Base-by-base conservation (phyloP, 371 early-diverging fungal species). In the Entomophthora muscae region DNA sequence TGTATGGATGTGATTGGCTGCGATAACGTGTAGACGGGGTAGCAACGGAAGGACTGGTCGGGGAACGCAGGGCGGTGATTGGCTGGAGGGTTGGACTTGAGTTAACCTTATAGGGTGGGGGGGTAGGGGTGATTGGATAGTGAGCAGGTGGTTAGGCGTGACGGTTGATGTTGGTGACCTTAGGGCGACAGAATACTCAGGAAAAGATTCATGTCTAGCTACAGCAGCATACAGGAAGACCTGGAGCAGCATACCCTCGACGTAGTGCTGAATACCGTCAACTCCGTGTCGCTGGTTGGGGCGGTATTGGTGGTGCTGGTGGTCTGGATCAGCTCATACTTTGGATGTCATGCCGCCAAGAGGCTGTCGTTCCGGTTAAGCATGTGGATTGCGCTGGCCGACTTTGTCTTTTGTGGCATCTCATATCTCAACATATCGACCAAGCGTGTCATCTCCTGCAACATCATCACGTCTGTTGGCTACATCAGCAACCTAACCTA, bases 401-500 rank as follows among this genome's bases (percentile, higher is more conserved):
- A 63, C 31, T 28, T 32, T 32, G 27, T 63, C 27, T 63, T 63
- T 22, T 63, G 63, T 32, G 22, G 54, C 23, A 53, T 63, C 3
- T 53, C 54, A 3, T 63, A 63, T 52, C 52, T 63, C 22, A 51
- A 54, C 23, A 10, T 63, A 27, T n/a, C n/a, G 5, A 29, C 51
- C 2, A 51, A 52, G 17, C 2, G 29, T 1, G 30, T 52, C 3
- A 30, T 63, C 53, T 24, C 28, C 3, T 63, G 63, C 31, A 63
- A 63, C 24, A 27, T 63, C 21, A 52, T 63, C 5, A 63, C 22
- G 12, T 52, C 63, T 3, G 63, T 63, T 22, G 63, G 63, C 12
- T 63, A 63, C 24, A 52, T 63, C 12, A 22, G 30, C 30, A 63
- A 63, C 52, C 31, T 63, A 54, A 52, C 52, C 29, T 63, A 54